Conservation (phyloP, 2,329 filamentous ascomycete species). For the Diplodia corticola region DNA sequence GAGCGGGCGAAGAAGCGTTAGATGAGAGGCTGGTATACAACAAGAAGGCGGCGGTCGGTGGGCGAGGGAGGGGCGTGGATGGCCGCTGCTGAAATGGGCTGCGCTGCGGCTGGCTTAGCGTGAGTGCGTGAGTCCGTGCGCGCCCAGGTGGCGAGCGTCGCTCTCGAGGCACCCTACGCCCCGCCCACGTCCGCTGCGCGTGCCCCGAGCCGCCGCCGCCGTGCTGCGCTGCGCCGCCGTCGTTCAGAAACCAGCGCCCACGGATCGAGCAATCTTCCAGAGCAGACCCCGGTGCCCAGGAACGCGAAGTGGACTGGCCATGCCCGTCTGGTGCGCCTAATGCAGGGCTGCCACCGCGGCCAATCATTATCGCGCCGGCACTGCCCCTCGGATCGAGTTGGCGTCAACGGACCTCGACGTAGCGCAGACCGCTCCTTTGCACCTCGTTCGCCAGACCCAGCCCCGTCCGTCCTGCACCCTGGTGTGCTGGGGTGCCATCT, state of each 20-base stretch:
- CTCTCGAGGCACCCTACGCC: conserved; percentile 15
- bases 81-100: background rate
- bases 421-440: conserved; percentile 17
- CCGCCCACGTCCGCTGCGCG: background rate
- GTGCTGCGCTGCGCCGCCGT: background rate
- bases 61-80: conserved; percentile 15
- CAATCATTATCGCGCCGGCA: conserved; percentile 2
- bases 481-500: background rate
- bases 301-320: conserved; percentile 2
- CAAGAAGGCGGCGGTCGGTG: conserved; percentile 13
- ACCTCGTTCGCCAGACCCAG: background rate
- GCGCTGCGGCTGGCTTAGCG: conserved; percentile 6
- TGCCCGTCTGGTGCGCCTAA: conserved; percentile 5
- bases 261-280: conserved; percentile 11
- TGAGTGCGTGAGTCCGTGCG: background rate
- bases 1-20: background rate
- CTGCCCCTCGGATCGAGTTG: conserved; percentile 14
- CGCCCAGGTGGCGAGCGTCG: background rate
- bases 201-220: background rate
- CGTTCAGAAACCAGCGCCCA: background rate
- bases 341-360: conserved; percentile 5
- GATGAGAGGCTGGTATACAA: conserved; percentile 15
- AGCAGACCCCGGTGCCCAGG: conserved; percentile 14
- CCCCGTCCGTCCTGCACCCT: background rate
- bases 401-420: background rate